Percentiles rank a stretch among this genome's conserved stretches.
These are phyloP conservation scores for Xylaria sp. DNA, from an alignment of 2,329 filamentous ascomycete genomes.

Conservation along the genomic window DNA sequence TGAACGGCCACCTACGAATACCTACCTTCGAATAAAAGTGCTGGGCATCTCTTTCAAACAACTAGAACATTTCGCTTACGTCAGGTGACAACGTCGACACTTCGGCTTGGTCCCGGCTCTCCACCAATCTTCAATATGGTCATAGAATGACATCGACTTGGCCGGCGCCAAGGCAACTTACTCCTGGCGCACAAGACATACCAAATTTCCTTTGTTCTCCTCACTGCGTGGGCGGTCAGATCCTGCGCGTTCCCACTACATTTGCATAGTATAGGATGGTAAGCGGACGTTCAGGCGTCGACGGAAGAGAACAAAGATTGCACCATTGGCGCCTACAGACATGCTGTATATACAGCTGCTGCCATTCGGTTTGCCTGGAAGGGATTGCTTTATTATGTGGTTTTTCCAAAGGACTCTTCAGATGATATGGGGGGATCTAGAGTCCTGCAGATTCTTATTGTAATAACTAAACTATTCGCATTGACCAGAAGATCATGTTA, in stretches of 20 bases:
- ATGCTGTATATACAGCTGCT: constrained; percentile 23
- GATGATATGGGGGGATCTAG: constrained; percentile 26
- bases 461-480: constrained; percentile 38
- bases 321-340: constrained; percentile 17
- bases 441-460: constrained; percentile 33
- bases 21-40: constrained; percentile 17
- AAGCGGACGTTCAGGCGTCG: constrained; percentile 39
- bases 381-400: constrained; percentile 24
- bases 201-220: constrained; percentile 35
- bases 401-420: constrained; percentile 27
- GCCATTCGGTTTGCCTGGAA: constrained; percentile 18
- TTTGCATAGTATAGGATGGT: constrained; percentile 39
- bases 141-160: constrained; percentile 26
- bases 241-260: constrained; percentile 22
- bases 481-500: constrained; percentile 26
- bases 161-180: constrained; percentile 23
- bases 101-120: constrained; percentile 27
- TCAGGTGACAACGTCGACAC: constrained; percentile 17
- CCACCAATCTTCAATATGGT: constrained; percentile 30
- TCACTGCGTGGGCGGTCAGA: constrained; percentile 15
- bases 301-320: constrained; percentile 29
- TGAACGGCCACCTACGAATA: constrained; percentile 36
- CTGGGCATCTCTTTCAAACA: constrained; percentile 10
- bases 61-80: constrained; percentile 15
- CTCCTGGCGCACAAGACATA: constrained; percentile 18